phyloP scores from a whole-genome alignment of 352 stramenopile species.

The Phytophthora ramorum region DNA sequence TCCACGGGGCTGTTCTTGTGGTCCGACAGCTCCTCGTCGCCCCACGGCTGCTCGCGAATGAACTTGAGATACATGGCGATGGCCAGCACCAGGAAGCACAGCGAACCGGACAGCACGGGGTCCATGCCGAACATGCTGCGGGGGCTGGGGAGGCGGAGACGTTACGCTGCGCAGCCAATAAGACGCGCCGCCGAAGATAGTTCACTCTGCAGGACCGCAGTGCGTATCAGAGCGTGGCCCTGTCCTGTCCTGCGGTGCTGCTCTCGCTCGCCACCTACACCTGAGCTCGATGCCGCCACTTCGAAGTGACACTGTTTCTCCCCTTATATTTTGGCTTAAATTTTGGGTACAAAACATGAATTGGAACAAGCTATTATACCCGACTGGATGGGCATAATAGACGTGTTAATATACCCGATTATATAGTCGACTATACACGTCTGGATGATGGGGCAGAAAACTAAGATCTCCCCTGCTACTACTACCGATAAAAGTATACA shows the following conservation, averaged over 20 bases:
- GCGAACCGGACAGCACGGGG: constrained; percentile 85
- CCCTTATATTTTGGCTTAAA: too few relatives aligned
- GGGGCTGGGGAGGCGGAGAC: neutral
- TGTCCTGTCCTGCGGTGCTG: neutral
- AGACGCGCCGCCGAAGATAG: neutral
- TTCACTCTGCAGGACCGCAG: constrained; percentile 1
- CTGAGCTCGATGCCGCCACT: constrained; percentile 14
- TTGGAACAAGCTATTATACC: too few relatives aligned
- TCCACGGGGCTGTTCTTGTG: constrained; percentile 75
- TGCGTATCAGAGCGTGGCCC: neutral
- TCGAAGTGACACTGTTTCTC: constrained; percentile 27
- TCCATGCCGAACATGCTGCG: constrained; percentile 60
- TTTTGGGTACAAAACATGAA: too few relatives aligned
- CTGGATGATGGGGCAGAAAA: neutral
- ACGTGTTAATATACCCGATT: too few relatives aligned
- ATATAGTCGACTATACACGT: too few relatives aligned
- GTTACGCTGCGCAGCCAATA: constrained; percentile 12
- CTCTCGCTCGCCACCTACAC: constrained; percentile 1
- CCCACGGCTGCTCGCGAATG: constrained; percentile 75
- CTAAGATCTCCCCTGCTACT: neutral
- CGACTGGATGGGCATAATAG: too few relatives aligned
- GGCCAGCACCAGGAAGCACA: constrained; percentile 87
- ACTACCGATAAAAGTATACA: too few relatives aligned
- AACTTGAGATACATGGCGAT: constrained; percentile 92
- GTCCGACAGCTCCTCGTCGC: constrained; percentile 61